These are phyloP conservation scores for Psilocybe subaeruginosa DNA, from an alignment of 768 basidiomycete species.

Conservation along the genomic window DNA sequence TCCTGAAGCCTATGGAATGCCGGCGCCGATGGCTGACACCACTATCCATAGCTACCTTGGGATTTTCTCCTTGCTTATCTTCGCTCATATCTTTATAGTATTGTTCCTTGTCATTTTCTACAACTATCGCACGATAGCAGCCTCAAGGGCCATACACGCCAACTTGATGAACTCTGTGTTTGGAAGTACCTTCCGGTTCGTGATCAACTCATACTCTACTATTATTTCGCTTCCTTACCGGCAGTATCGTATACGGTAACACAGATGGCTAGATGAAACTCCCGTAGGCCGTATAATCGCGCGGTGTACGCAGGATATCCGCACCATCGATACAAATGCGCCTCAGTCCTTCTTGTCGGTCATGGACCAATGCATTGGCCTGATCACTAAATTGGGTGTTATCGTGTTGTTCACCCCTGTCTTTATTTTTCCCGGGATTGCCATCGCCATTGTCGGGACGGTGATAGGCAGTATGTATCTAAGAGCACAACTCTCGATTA, in stretches of 20 bases:
- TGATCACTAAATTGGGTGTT: constrained; percentile 42
- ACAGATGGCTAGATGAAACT: constrained; percentile 34
- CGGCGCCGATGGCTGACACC: neutral
- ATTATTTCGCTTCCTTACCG: neutral
- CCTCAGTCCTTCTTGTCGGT: constrained; percentile 29
- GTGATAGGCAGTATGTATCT: constrained; percentile 45
- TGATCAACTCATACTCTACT: neutral
- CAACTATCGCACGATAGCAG: constrained; percentile 36
- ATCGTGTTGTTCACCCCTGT: constrained; percentile 44
- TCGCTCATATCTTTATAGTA: neutral
- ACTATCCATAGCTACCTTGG: neutral
- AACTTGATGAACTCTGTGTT: constrained; percentile 16
- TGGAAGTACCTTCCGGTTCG: constrained; percentile 18
- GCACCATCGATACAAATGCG: constrained; percentile 47
- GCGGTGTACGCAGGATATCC: constrained; percentile 29
- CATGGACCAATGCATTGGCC: constrained; percentile 28
- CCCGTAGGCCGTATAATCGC: constrained; percentile 19
- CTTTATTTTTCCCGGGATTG: constrained; percentile 45
- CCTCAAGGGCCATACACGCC: constrained; percentile 18
- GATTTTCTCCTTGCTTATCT: constrained; percentile 12
- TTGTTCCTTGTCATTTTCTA: constrained; percentile 28
- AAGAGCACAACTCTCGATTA: constrained; percentile 44
- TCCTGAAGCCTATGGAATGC: neutral
- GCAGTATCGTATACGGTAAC: neutral
- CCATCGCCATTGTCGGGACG: constrained; percentile 42